Evolutionary conservation across 768 basidiomycete genomes (phyloP).

Genomic region (Phaffia australis): DNA sequence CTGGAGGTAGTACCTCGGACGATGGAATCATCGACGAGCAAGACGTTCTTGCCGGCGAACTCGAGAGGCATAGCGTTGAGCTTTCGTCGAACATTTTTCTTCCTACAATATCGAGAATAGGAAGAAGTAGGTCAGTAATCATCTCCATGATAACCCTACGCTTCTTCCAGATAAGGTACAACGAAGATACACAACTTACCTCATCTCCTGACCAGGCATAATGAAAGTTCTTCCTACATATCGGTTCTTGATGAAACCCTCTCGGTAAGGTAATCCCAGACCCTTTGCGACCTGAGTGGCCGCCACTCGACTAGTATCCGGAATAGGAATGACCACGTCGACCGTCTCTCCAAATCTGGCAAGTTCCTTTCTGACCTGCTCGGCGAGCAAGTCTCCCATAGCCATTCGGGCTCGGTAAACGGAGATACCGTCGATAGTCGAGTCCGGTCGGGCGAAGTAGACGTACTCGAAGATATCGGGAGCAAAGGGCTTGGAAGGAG

Average conservation of each 20-base stretch:
- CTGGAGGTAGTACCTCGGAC: slow-evolving; percentile 97
- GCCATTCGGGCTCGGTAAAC: slow-evolving; percentile 98
- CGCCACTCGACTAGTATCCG: slow-evolving; percentile 92
- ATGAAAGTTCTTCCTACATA: slow-evolving; percentile 98
- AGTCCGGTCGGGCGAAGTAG: slow-evolving; percentile 96
- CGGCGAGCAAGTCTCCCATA: slow-evolving; percentile 92
- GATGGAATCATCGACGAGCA: slow-evolving; percentile 97
- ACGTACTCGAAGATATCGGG: slow-evolving; percentile 99
- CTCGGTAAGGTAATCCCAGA: slow-evolving; percentile 78
- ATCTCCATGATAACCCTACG: background rate
- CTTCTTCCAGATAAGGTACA: background rate
- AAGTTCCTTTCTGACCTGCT: slow-evolving; percentile 67
- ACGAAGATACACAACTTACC: slow-evolving; percentile 41
- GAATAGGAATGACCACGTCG: slow-evolving; percentile 95
- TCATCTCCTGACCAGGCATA: slow-evolving; percentile 97
- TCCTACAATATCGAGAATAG: slow-evolving; percentile 42
- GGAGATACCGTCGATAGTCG: slow-evolving; percentile 90
- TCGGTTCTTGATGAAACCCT: slow-evolving; percentile 97
- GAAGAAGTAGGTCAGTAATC: slow-evolving; percentile 2
- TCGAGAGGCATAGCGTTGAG: slow-evolving; percentile 98
- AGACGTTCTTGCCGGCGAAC: slow-evolving; percentile 79
- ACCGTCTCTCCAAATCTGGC: slow-evolving; percentile 47
- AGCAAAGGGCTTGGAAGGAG: slow-evolving; percentile 62
- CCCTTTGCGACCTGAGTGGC: slow-evolving; percentile 90
- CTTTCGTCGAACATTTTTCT: slow-evolving; percentile 88